Percentiles rank a stretch among this genome's conserved stretches.
Conservation (phyloP, 192 early-diverging fungal genomes). For the Chytriomyces confervae region DNA sequence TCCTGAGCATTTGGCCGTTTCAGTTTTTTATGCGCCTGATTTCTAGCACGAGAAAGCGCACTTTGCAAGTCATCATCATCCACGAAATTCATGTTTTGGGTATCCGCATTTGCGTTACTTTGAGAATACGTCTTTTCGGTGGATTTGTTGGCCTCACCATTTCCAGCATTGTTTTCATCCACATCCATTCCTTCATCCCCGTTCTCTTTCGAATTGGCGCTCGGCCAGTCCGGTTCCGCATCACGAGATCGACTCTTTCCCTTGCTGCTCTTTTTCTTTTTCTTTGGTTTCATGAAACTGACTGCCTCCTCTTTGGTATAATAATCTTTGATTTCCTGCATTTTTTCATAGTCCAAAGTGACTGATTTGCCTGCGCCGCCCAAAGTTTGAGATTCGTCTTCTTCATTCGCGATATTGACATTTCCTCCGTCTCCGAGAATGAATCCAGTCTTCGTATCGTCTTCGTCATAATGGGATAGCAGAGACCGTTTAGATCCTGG, state of each 20-base stretch:
- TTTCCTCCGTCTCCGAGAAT: constrained; percentile 58
- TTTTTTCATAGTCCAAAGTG: constrained; percentile 52
- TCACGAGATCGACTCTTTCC: constrained; percentile 15
- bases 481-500: constrained; percentile 61
- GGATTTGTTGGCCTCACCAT: background rate
- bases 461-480: constrained; percentile 83
- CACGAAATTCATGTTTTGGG: constrained; percentile 76
- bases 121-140: background rate
- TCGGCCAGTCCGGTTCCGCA: constrained; percentile 28
- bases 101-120: constrained; percentile 42
- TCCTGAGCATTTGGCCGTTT: constrained; percentile 56
- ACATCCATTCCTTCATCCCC: constrained; percentile 47
- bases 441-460: constrained; percentile 60
- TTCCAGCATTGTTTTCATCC: constrained; percentile 12
- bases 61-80: constrained; percentile 94
- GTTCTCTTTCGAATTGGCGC: background rate
- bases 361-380: constrained; percentile 41
- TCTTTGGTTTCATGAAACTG: constrained; percentile 79
- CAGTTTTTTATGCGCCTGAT: constrained; percentile 62
- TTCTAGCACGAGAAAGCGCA: constrained; percentile 78
- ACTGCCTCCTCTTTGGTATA: constrained; percentile 86
- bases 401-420: constrained; percentile 40
- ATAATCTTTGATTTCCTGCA: constrained; percentile 79
- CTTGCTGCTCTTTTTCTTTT: constrained; percentile 60
- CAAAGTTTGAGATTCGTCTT: constrained; percentile 51